Conservation (phyloP, 768 basidiomycete species). For the Porphyrellus cyaneotinctus region DNA sequence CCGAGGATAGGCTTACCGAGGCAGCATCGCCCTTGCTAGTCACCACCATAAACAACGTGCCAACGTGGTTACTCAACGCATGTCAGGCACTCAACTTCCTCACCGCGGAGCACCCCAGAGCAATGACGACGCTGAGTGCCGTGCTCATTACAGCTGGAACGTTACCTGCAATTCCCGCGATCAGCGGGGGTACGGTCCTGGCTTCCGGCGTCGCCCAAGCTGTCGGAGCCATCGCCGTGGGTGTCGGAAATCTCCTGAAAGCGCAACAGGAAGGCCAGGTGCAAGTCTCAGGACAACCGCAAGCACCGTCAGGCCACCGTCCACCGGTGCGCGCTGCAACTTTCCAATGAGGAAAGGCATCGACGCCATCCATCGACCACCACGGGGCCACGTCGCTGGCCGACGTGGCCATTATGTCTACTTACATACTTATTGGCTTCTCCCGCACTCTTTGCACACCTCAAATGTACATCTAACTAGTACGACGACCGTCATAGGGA, state of each 20-base stretch:
- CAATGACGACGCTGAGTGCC: conserved; percentile 69
- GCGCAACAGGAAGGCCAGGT: conserved; percentile 42
- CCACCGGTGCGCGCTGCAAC: conserved; percentile 30
- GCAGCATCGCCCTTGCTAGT: conserved; percentile 19
- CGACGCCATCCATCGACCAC: background rate
- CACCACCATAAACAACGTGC: conserved; percentile 54
- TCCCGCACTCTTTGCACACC: conserved; percentile 4
- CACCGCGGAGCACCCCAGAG: conserved; percentile 70
- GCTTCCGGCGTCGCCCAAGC: conserved; percentile 74
- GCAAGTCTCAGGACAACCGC: conserved; percentile 21
- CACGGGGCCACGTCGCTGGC: conserved; percentile 20
- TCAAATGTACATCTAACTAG: conserved; percentile 8
- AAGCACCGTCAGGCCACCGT: conserved; percentile 20
- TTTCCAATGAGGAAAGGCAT: conserved; percentile 20
- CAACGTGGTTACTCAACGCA: conserved; percentile 74
- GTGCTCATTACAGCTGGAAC: conserved; percentile 77
- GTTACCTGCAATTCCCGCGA: conserved; percentile 66
- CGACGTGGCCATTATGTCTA: conserved; percentile 16
- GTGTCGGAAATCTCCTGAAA: conserved; percentile 58
- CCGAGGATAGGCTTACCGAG: background rate
- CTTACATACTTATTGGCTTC: conserved; percentile 20
- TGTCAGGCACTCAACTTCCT: conserved; percentile 72
- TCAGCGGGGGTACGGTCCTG: conserved; percentile 67
- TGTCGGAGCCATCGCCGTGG: conserved; percentile 73
- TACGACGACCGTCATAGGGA: conserved; percentile 8